Evolutionary conservation across 2,329 filamentous ascomycete genomes (phyloP).

Genomic region (Stromatinia cepivora): DNA sequence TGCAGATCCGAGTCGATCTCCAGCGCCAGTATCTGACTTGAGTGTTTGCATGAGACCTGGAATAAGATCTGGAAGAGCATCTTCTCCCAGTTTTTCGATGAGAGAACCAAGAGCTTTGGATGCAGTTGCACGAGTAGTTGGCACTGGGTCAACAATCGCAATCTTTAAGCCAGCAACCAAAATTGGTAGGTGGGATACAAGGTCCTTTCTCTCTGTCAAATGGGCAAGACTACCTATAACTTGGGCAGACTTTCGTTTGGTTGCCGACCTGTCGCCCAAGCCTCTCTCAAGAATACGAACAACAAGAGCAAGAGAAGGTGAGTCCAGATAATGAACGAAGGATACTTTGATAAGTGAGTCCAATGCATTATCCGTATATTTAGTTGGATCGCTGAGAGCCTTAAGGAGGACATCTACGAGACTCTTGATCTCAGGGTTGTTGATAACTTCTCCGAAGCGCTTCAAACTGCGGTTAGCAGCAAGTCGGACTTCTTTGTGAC

Average conservation of each 20-base stretch:
- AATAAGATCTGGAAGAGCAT: conserved; percentile 94
- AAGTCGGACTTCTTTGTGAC: conserved; percentile 91
- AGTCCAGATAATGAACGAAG: conserved; percentile 97
- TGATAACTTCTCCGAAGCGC: conserved; percentile 97
- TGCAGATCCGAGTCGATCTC: conserved; percentile 91
- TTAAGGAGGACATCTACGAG: conserved; percentile 90
- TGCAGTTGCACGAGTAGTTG: conserved; percentile 91
- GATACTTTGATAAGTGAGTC: conserved; percentile 97
- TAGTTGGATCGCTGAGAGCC: conserved; percentile 94
- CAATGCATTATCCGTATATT: conserved; percentile 91
- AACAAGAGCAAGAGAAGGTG: conserved; percentile 90
- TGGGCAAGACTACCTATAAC: conserved; percentile 98
- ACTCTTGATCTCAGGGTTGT: conserved; percentile 93
- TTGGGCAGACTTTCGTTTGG: conserved; percentile 93
- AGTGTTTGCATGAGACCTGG: conserved; percentile 96
- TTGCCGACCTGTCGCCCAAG: conserved; percentile 84
- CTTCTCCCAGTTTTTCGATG: conserved; percentile 97
- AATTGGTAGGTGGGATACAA: conserved; percentile 86
- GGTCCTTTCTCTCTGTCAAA: conserved; percentile 92
- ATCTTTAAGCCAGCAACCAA: conserved; percentile 86
- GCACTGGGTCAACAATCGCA: conserved; percentile 92
- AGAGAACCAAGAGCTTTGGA: conserved; percentile 94
- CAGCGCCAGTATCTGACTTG: conserved; percentile 94
- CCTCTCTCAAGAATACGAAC: conserved; percentile 95
- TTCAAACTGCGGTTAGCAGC: conserved; percentile 96